Conservation (phyloP, 805 yeast species). For the Starmerella apis region DNA sequence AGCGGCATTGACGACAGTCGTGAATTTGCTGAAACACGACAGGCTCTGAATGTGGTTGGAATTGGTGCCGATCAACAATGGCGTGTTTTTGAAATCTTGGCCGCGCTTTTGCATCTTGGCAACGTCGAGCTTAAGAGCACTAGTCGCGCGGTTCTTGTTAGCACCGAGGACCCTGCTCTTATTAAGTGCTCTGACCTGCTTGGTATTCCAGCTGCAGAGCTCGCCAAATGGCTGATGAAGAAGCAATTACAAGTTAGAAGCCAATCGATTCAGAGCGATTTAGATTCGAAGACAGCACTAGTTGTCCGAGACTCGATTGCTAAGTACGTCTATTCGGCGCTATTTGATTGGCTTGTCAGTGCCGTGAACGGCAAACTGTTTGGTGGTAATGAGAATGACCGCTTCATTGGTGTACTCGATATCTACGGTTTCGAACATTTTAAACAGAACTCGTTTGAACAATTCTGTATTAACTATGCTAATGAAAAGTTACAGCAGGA, state of each 20-base stretch:
- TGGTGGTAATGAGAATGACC: slow-evolving; percentile 47
- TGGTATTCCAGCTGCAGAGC: slow-evolving; percentile 60
- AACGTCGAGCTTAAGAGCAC: slow-evolving; percentile 79
- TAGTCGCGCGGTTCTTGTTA: slow-evolving; percentile 67
- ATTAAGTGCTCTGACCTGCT: slow-evolving; percentile 73
- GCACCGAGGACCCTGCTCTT: slow-evolving; percentile 78
- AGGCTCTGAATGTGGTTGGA: slow-evolving; percentile 73
- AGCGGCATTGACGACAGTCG: slow-evolving; percentile 69
- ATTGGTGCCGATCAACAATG: slow-evolving; percentile 48
- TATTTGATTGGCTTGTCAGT: slow-evolving; percentile 90
- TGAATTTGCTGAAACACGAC: slow-evolving; percentile 66
- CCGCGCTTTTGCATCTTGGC: slow-evolving; percentile 87
- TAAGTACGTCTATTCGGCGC: slow-evolving; percentile 79
- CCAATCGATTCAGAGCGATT: slow-evolving; percentile 77
- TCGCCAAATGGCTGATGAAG: slow-evolving; percentile 86
- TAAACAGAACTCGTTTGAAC: slow-evolving; percentile 88
- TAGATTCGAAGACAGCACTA: slow-evolving; percentile 70
- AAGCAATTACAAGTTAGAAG: slow-evolving; percentile 87
- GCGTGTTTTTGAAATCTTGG: slow-evolving; percentile 64
- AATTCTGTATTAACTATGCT: slow-evolving; percentile 93
- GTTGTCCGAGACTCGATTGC: slow-evolving; percentile 97
- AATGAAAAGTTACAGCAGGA: slow-evolving; percentile 96
- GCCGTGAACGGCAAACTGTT: slow-evolving; percentile 65
- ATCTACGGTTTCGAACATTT: slow-evolving; percentile 97
- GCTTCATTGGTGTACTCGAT: slow-evolving; percentile 93